Base-by-base conservation (phyloP, 495 filamentous ascomycete species). In the Penicillium desertorum region DNA sequence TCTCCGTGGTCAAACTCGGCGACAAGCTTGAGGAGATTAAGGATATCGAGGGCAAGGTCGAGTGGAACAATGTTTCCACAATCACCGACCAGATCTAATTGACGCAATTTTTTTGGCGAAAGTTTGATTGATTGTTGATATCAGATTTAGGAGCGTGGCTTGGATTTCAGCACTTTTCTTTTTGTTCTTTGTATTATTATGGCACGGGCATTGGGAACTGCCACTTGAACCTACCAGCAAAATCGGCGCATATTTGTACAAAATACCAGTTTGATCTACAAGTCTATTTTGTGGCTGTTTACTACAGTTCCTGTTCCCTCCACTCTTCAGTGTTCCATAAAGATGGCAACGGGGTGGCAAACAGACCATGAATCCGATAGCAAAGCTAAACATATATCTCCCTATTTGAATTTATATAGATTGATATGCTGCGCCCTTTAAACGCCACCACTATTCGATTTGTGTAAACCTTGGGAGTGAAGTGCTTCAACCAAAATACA, bases 1-100 rank as follows among this genome's bases (percentile, higher is more conserved):
- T 91, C 64, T 84, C 85, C 36, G 82, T 90, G 37, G 92, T 98
- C 36, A 95, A 92, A 80, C 71, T 98, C 51, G 95, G 92, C 29
- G 80, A 86, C 54, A 91, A 86, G 70, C 76, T 95, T 45, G 83
- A 84, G 70, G 76, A 90, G 73, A 74, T 83, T 73, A 81, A 82
- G 74, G 74, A 84, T 71, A 68, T 88, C 74, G 65, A 77, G 9
- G 85, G 88, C 6, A 69, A 76, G 54, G 81, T 86, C 23, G 71
- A 81, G 49, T 90, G 86, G 86, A 80, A 76, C 65, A 75, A 71
- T 22, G 53, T 19, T 17, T 64, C 64, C 44, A 70, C 39, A 19
- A 65, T 77, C 34, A 57, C 54, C 48, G 70, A 76, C 5, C 56
- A 62, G 20, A 71, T 76, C 54, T 68, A 56, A 51, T 41, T 22